These are phyloP conservation scores for Candida loeiensis DNA, from an alignment of 805 yeast genomes.

Conservation along the genomic window DNA sequence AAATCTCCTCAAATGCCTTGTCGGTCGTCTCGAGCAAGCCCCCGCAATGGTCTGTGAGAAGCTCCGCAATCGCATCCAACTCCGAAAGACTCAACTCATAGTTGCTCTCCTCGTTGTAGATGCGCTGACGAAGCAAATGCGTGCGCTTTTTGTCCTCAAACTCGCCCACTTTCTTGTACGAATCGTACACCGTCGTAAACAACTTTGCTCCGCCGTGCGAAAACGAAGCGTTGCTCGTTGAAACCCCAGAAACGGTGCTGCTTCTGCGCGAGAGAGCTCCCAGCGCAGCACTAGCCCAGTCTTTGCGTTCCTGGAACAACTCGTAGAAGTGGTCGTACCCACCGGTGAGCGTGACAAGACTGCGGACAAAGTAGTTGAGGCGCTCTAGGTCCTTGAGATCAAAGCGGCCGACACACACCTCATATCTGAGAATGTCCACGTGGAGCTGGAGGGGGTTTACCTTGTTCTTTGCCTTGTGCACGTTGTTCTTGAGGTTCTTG, in stretches of 20 bases:
- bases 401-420: constrained; percentile 26
- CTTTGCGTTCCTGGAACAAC: constrained; percentile 25
- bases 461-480: constrained; percentile 17
- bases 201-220: constrained; percentile 19
- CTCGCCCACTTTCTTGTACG: constrained; percentile 28
- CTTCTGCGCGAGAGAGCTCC: constrained; percentile 2
- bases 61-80: constrained; percentile 23
- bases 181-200: constrained; percentile 23
- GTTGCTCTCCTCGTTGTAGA: constrained; percentile 13
- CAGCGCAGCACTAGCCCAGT: constrained; percentile 14
- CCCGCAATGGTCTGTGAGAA: constrained; percentile 17
- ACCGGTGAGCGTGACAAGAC: constrained; percentile 19
- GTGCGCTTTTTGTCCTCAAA: constrained; percentile 22
- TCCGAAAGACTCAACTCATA: constrained; percentile 17
- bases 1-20: constrained; percentile 15
- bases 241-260: neutral
- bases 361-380: constrained; percentile 22
- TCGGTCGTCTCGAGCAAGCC: constrained; percentile 16
- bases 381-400: constrained; percentile 26
- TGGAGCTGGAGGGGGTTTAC: constrained; percentile 19
- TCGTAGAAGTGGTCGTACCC: constrained; percentile 27
- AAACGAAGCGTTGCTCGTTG: neutral
- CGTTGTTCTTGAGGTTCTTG: constrained; percentile 16
- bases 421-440: constrained; percentile 18
- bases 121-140: constrained; percentile 16